Base-by-base conservation (phyloP, 2,329 filamentous ascomycete species). In the Colletotrichum sp. region DNA sequence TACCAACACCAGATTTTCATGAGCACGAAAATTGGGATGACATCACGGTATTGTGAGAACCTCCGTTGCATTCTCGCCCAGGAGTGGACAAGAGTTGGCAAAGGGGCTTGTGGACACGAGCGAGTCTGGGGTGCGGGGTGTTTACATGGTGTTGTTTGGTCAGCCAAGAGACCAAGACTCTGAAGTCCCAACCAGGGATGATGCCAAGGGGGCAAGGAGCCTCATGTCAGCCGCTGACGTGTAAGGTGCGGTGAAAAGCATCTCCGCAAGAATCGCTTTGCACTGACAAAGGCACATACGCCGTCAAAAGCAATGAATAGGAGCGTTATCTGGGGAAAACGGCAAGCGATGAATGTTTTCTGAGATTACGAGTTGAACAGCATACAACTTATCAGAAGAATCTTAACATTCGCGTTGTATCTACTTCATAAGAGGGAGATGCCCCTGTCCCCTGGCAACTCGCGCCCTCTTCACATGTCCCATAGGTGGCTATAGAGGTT, bases 251-350 rank as follows among this genome's bases (percentile, higher is more conserved):
- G 39, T 44, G 39, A 44, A 44, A n/a, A 18, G 16, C 39, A 44
- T 18, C 39, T 44, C 39, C 71, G 39, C 24, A 68, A n/a, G 36
- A 28, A 18, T 62, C 36, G 48, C 10, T 0, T 26, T 87, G 8
- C 36, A 18, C 15, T 18, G 36, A 39, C 1, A 18, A 18, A 39
- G 4, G 15, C 16, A 39, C 16, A 39, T 9, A 3, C 36, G 36
- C 8, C 0, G 36, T 39, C 36, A 39, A 39, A 39, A 18, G 36
- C 36, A 18, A 9, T 9, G 4, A 39, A 18, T 7, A 34, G 13
- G 34, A 34, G 34, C 34, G 6, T 34, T 34, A 34, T 15, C 34
- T 34, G 34, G 34, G 34, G 34, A 34, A 0, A 15, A 15, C 34
- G 34, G 34, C 13, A 34, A 34, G 34, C 34, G 6, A 13, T 15